Conservation (phyloP, 192 early-diverging fungal species). For the Coemansia javaensis region DNA sequence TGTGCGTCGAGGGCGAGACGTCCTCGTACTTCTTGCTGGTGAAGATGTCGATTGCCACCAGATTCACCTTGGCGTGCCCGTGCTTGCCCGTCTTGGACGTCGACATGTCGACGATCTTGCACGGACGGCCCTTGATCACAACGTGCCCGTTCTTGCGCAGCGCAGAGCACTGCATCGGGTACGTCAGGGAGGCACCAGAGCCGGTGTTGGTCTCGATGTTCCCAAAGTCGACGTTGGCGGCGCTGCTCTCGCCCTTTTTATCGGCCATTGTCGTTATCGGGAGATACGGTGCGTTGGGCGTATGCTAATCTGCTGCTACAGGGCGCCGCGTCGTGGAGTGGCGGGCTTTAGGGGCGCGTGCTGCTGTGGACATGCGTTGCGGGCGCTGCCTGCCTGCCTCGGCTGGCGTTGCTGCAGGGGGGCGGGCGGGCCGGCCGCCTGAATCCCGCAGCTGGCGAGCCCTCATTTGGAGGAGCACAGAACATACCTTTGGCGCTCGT, state of each 20-base stretch:
- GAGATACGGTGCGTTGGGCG: no score
- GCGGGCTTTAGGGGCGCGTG: no score
- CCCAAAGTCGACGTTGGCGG: slow-evolving; percentile 19
- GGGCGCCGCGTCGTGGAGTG: no score
- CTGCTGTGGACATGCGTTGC: no score
- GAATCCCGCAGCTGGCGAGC: no score
- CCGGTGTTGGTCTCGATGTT: no score
- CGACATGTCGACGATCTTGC: slow-evolving; percentile 99
- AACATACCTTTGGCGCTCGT: no score
- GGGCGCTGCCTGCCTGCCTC: no score
- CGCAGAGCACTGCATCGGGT: slow-evolving; percentile 98
- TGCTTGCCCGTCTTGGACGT: slow-evolving; percentile 99
- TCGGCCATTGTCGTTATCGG: slow-evolving; percentile 3
- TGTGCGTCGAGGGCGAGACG: slow-evolving; percentile 99
- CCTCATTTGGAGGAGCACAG: no score
- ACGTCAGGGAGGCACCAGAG: slow-evolving; percentile 75
- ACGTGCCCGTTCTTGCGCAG: slow-evolving; percentile 98
- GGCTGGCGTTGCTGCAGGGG: no score
- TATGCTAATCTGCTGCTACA: no score
- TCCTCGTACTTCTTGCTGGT: slow-evolving; percentile 98
- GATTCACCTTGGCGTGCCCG: slow-evolving; percentile 99
- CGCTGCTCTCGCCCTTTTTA: slow-evolving; percentile 8
- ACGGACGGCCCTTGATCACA: slow-evolving; percentile 97
- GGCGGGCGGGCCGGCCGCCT: no score
- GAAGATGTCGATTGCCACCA: slow-evolving; percentile 94